Base-by-base conservation (phyloP, 1,139 yeast genomes). In the Candida labiduridarum region DNA sequence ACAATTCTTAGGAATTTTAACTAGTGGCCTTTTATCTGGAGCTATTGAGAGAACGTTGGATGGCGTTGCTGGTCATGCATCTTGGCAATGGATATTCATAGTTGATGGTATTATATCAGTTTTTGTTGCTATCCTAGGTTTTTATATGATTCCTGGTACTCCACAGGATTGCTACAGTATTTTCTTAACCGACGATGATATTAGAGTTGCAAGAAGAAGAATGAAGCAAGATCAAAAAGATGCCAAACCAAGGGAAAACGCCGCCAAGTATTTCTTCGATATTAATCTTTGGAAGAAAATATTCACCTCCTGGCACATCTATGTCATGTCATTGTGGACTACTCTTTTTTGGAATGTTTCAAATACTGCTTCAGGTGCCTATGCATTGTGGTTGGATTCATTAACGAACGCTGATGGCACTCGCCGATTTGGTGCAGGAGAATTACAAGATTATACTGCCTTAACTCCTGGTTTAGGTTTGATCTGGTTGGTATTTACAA, bases 51-150 rank as follows among this genome's bases (percentile, higher is more conserved):
- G 78, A 45, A 59, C 65, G 22, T 64, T 86, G 58, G 69, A 74
- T 49, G 83, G 82, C 29, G 65, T 63, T 5, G 65, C 65, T 50
- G 86, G 88, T 1, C 67, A 82, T 34, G 75, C 68, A 31, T 83
- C 88, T 10, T 86, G 91, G 91, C 78, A 84, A 67, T 86, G 91
- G 90, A 81, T 84, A 66, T 86, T 83, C 61, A 78, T 87, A 52
- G 76, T 86, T 55, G 90, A 86, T 64, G 87, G 86, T 9, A 65
- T 82, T 44, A 72, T 85, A 38, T 81, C 90, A 2, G 60, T 85
- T 33, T 79, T 72, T 2, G 82, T 87, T 48, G 90, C 87, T n/a
- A 27, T 86, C 19, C 65, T 83, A 53, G 92, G 91, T 0, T 75
- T 83, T 57, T 79, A 80, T 59, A 58, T 78, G 57, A 71, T 85